phyloP scores from a whole-genome alignment of 257 asterid genomes.

The Jacaranda copaia region DNA sequence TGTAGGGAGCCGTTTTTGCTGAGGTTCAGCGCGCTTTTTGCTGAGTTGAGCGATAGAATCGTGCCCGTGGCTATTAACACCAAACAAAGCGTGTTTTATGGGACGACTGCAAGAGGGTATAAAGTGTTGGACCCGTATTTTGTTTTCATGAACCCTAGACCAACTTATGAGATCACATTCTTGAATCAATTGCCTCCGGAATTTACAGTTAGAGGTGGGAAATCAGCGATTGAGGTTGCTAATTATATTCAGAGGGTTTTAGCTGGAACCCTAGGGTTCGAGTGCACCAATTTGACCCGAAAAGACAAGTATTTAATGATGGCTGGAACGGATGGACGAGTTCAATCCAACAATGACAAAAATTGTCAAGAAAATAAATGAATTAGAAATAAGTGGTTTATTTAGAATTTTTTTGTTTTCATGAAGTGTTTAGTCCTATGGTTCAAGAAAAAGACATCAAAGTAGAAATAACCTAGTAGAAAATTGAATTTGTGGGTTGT shows the following conservation, averaged over 20 bases:
- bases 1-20: slow-evolving; percentile 82
- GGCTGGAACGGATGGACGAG: slow-evolving; percentile 88
- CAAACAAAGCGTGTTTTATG: slow-evolving; percentile 73
- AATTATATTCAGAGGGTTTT: slow-evolving; percentile 75
- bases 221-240: slow-evolving; percentile 82
- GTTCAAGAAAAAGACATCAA: no score
- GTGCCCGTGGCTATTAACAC: slow-evolving; percentile 85
- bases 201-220: slow-evolving; percentile 66
- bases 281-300: slow-evolving; percentile 85
- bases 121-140: slow-evolving; percentile 79
- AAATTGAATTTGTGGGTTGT: slow-evolving; percentile 21
- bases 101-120: slow-evolving; percentile 81
- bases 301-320: slow-evolving; percentile 79
- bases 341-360: slow-evolving; percentile 44
- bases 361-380: slow-evolving; percentile 33
- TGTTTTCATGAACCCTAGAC: slow-evolving; percentile 91
- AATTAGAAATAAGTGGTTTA: background rate
- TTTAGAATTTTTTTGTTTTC: background rate
- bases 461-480: background rate
- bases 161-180: slow-evolving; percentile 84
- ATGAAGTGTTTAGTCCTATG: background rate
- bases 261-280: slow-evolving; percentile 81
- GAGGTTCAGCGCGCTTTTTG: slow-evolving; percentile 88
- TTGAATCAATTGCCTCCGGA: slow-evolving; percentile 71
- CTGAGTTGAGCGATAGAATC: slow-evolving; percentile 82